Conservation (phyloP, 495 filamentous ascomycete genomes). For the Talaromyces nanjingensis region DNA sequence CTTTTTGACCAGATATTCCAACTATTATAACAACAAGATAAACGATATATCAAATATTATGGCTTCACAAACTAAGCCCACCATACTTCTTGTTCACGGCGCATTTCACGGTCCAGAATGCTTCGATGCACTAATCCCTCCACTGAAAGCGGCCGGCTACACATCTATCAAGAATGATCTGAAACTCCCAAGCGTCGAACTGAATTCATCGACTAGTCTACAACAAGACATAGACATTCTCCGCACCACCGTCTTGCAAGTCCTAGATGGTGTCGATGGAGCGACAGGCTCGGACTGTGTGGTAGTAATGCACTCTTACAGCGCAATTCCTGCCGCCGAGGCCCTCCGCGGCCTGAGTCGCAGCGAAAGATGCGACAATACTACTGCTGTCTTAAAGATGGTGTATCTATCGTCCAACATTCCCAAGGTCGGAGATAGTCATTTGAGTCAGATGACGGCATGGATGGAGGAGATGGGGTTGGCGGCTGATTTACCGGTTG, state of each 20-base stretch:
- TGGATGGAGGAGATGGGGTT: neutral
- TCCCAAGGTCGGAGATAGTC: neutral
- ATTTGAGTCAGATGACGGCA: neutral
- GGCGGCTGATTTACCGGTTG: neutral
- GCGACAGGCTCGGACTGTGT: neutral
- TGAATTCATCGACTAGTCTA: neutral
- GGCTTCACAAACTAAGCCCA: neutral
- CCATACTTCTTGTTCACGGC: neutral
- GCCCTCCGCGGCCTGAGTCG: neutral
- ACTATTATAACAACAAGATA: too few species aligned
- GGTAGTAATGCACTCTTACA: neutral
- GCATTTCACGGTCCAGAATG: neutral
- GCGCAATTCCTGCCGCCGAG: neutral
- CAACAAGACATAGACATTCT: neutral
- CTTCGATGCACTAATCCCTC: neutral
- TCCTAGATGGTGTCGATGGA: neutral
- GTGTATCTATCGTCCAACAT: neutral
- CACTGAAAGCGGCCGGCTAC: neutral
- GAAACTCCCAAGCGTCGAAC: neutral
- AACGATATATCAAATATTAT: slow-evolving; percentile 9
- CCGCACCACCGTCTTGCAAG: neutral
- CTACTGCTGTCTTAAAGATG: neutral
- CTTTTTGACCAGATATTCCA: too few species aligned
- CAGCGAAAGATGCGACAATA: neutral
- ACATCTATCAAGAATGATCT: neutral